Base-by-base conservation (phyloP, 73 alveolate genomes). In the Tetrahymena borealis region DNA sequence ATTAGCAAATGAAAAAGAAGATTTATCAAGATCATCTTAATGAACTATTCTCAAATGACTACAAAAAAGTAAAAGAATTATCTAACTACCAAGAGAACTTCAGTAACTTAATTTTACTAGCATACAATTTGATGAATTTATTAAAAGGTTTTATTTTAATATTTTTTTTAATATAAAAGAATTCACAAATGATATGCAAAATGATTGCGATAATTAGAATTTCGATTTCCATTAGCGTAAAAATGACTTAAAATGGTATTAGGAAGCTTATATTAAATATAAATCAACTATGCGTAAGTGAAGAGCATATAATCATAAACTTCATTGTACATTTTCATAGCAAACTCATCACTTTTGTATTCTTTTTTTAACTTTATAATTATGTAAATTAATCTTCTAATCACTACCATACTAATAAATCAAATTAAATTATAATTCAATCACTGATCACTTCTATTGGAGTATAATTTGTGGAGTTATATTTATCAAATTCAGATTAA, bases 151-250 rank as follows among this genome's bases (percentile, higher is more conserved):
- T n/a, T n/a, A n/a, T n/a, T n/a, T n/a, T n/a, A n/a, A n/a, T n/a
- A n/a, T n/a, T n/a, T n/a, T n/a, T n/a, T 91, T 32, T 91, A 37
- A 16, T 32, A 33, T 91, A 79, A 39, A 12, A 93, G 95, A 79
- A n/a, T 78, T 39, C 78, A 93, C 95, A 38, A 78, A 93, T 37
- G 90, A 93, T 40, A 93, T 93, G 95, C n/a, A 93, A 85, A 79
- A 93, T 15, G 95, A 93, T 79, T 93, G 95, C 33, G 95, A 93
- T 38, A 90, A 93, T 93, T 41, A 93, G 91, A 93, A 79, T 39
- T 93, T 93, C 18, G 95, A 93, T 93, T 40, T 39, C 24, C 95
- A 93, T 33, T 40, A 93, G 42, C 90, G 41, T 91, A 93, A 93
- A 43, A 93, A 93, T 37, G 95, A 93, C 42, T 78, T 93, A 33